Evolutionary conservation across 1,139 yeast genomes (phyloP), one percentile per base, ranked within the genome.

Genomic region (Hanseniaspora gamundiae): DNA sequence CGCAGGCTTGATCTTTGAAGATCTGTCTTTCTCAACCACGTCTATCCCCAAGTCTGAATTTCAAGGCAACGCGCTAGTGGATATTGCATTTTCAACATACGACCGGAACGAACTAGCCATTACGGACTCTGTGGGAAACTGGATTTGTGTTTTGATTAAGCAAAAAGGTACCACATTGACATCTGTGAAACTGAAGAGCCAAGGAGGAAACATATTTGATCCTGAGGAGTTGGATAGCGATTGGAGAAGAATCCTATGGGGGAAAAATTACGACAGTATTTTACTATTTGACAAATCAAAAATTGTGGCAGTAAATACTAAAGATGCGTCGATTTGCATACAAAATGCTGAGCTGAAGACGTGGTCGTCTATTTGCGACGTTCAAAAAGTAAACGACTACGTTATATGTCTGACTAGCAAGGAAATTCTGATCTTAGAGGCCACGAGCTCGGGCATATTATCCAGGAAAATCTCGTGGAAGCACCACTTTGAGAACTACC

Each of bases 391-490:
- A n/a, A 49, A 52, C 35, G 58, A 55, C 10, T 55, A 59, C 43
- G 64, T 68, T 11, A 67, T 78, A 33, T 48, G 80, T 11, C 58
- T 80, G 16, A 80, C 88, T 0, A 70, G 84, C 1, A 74, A 70
- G 49, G 91, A 81, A 55, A 47, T 80, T 11, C 71, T 78, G 1
- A 61, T 80, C 64, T 53, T 76, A 14, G 17, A 30, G 8, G 62
- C 65, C 41, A 49, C 67, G 1, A 43, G 47, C 2, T 43, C 56
- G 2, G 48, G 52, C 0, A 55, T 55, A 0, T 56, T 67, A 35
- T 60, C 60, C 35, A 66, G 81, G 47, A 48, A 75, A 8, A 53
- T 84, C 2, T 73, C 87, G 0, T 80, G 88, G 86, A 80, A 78
- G 47, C 94, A 85, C 58, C 72, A 65, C 48, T 60, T 80, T 39